Conservation (phyloP, 2,329 filamentous ascomycete species). For the Hypoxylon sp. region DNA sequence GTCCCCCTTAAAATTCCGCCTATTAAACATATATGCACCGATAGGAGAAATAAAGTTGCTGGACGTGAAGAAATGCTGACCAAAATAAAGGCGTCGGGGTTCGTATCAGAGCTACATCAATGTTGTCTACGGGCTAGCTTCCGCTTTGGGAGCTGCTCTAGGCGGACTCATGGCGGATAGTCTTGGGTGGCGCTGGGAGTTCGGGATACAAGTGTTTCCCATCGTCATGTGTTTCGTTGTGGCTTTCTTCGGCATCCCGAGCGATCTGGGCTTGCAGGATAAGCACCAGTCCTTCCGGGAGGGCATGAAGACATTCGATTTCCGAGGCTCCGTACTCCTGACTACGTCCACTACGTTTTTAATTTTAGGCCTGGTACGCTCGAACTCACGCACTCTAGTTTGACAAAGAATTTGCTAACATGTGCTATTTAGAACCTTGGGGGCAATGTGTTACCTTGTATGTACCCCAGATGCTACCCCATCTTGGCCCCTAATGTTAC, state of each 20-base stretch:
- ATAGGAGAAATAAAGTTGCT: not conserved
- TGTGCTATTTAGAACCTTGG: constrained; percentile 65
- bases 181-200: constrained; percentile 82
- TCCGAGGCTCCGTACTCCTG: constrained; percentile 67
- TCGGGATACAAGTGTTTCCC: constrained; percentile 71
- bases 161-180: constrained; percentile 79
- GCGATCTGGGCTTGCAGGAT: constrained; percentile 65
- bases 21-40: too few species aligned
- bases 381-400: not conserved
- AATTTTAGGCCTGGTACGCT: constrained; percentile 70
- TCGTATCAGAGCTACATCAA: constrained; percentile 81
- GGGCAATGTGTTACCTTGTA: constrained; percentile 74
- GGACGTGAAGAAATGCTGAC: constrained; percentile 2
- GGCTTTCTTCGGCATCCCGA: constrained; percentile 65
- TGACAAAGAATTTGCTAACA: constrained; percentile 9
- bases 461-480: constrained; percentile 44
- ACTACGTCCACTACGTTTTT: constrained; percentile 69
- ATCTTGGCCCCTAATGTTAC: not conserved
- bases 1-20: constrained; percentile 43
- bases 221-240: constrained; percentile 63
- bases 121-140: constrained; percentile 72
- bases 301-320: constrained; percentile 71
- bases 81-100: constrained; percentile 65
- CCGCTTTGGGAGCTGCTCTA: constrained; percentile 75
- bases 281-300: constrained; percentile 62